Conservation (phyloP, 2,329 filamentous ascomycete genomes). For the Trichoderma breve region DNA sequence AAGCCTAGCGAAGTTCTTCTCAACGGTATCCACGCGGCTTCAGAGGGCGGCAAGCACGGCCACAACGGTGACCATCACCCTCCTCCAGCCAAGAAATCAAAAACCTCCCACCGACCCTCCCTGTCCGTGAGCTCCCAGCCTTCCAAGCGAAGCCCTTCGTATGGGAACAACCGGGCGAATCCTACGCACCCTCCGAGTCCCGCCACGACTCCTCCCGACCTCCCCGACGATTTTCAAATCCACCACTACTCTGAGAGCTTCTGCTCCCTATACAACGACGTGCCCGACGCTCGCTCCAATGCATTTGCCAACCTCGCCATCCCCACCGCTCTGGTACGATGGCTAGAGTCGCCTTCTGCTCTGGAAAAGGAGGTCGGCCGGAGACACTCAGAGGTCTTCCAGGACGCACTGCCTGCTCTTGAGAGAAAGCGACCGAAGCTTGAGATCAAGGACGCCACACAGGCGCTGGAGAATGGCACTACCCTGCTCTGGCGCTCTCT, state of each 20-base stretch:
- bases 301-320: constrained; percentile 74
- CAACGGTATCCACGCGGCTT: constrained; percentile 63
- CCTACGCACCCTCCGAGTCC: constrained; percentile 66
- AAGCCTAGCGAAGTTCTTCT: constrained; percentile 67
- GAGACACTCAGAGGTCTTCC: constrained; percentile 67
- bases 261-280: constrained; percentile 67
- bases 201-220: constrained; percentile 69
- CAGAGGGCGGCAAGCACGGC: constrained; percentile 52
- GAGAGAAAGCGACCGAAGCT: constrained; percentile 45
- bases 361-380: constrained; percentile 67
- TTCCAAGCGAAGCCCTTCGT: constrained; percentile 62
- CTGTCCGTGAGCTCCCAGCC: constrained; percentile 71
- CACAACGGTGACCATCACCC: constrained; percentile 45
- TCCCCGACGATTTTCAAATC: constrained; percentile 59
- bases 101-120: constrained; percentile 75
- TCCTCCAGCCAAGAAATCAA: constrained; percentile 72
- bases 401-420: constrained; percentile 43
- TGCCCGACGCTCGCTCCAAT: constrained; percentile 66
- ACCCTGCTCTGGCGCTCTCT: constrained; percentile 69
- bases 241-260: constrained; percentile 76
- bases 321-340: constrained; percentile 70
- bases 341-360: constrained; percentile 72
- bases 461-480: constrained; percentile 33
- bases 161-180: constrained; percentile 58
- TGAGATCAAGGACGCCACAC: constrained; percentile 49